These are phyloP conservation scores for Lolium multiflorum DNA, from an alignment of 176 grass and related monocot genomes.

Conservation along the genomic window DNA sequence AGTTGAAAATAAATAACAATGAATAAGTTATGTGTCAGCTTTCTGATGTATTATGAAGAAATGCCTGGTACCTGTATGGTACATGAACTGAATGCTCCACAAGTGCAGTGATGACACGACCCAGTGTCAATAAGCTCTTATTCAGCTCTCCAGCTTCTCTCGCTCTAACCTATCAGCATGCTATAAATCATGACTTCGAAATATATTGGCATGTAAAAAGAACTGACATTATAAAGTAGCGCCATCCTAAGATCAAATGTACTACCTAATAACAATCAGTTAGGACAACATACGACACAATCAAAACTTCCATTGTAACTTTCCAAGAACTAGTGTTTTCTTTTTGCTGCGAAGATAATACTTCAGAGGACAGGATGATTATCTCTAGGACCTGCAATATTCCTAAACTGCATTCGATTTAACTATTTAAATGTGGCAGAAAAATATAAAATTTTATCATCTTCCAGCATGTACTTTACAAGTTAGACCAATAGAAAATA, in stretches of 20 bases:
- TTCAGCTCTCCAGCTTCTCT: constrained; percentile 93
- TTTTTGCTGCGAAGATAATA: background rate
- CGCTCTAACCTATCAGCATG: constrained; percentile 74
- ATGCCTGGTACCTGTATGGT: constrained; percentile 71
- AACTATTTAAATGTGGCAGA: constrained; percentile 4
- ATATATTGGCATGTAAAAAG: constrained; percentile 25
- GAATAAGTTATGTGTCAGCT: background rate
- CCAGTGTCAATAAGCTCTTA: constrained; percentile 91
- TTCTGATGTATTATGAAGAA: constrained; percentile 25
- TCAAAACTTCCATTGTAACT: constrained; percentile 13
- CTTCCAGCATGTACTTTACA: constrained; percentile 16
- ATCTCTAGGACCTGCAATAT: background rate
- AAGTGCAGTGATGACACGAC: constrained; percentile 88
- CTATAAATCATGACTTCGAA: constrained; percentile 49
- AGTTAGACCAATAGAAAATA: constrained; percentile 5
- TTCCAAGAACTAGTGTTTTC: background rate
- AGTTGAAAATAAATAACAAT: constrained; percentile 37
- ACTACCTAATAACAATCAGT: constrained; percentile 19
- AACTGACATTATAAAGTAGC: constrained; percentile 31
- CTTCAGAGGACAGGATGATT: constrained; percentile 7
- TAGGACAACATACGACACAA: background rate
- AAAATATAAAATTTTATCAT: constrained; percentile 37
- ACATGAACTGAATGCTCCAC: constrained; percentile 83
- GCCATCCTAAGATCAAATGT: constrained; percentile 12
- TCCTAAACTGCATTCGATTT: constrained; percentile 11